These are phyloP conservation scores for Hypoxylon sp. DNA, from an alignment of 2,329 filamentous ascomycete genomes.

Conservation along the genomic window DNA sequence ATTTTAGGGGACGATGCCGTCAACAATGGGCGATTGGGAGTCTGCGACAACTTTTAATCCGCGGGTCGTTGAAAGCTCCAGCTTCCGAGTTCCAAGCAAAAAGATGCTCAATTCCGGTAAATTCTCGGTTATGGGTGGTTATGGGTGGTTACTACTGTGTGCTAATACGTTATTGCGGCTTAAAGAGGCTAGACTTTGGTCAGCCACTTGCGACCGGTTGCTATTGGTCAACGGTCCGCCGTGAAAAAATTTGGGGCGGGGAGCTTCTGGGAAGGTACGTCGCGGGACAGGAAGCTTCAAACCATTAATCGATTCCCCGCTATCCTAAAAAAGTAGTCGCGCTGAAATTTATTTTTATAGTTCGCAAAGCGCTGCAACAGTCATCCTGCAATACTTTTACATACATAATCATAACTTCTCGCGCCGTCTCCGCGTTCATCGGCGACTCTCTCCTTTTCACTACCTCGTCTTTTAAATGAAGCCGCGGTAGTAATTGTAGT, in stretches of 20 bases:
- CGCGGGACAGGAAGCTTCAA: slow-evolving; percentile 26
- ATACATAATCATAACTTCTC: slow-evolving; percentile 3
- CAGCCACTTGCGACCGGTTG: slow-evolving; percentile 35
- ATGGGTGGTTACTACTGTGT: slow-evolving; percentile 2
- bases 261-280: slow-evolving; percentile 20
- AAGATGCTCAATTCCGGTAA: slow-evolving; percentile 53
- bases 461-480: slow-evolving; percentile 64
- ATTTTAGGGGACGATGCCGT: slow-evolving; percentile 69
- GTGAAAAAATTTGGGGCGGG: slow-evolving; percentile 23
- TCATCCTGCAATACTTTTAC: slow-evolving; percentile 16
- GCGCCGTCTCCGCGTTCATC: slow-evolving; percentile 5
- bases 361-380: slow-evolving; percentile 15
- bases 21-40: slow-evolving; percentile 65
- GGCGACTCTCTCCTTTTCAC: slow-evolving; percentile 19
- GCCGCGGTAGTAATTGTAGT: slow-evolving; percentile 76
- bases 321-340: slow-evolving; percentile 46
- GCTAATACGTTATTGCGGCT: slow-evolving; percentile 28
- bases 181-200: slow-evolving; percentile 38
- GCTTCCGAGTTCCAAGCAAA: slow-evolving; percentile 47
- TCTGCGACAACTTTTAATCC: slow-evolving; percentile 49
- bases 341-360: slow-evolving; percentile 40
- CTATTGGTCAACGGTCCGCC: slow-evolving; percentile 31
- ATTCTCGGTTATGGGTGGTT: slow-evolving; percentile 48
- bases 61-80: slow-evolving; percentile 44
- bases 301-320: slow-evolving; percentile 46